A percentile compares a stretch with the other conserved stretches of the same genome.
These are phyloP conservation scores for Choanephora cucurbitarum DNA, from an alignment of 371 early-diverging fungal species.

Conservation along the genomic window DNA sequence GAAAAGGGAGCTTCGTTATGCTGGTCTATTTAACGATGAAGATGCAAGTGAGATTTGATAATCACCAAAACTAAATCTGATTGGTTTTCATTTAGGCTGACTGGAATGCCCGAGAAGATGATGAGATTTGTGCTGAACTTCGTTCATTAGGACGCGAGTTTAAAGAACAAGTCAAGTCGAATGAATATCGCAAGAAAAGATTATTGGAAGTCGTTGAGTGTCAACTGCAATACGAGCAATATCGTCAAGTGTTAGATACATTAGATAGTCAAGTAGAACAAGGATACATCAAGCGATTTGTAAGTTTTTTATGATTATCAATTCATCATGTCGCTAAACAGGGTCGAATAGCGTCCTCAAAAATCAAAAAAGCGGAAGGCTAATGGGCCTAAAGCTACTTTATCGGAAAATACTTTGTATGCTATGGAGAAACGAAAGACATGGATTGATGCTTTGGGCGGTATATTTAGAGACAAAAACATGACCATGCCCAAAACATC, in stretches of 20 bases:
- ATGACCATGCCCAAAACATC: slow-evolving; percentile 66
- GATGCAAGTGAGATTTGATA: slow-evolving; percentile 49
- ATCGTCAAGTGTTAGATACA: slow-evolving; percentile 83
- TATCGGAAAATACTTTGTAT: slow-evolving; percentile 54
- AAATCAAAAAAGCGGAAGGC: slow-evolving; percentile 75
- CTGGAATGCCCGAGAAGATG: slow-evolving; percentile 75
- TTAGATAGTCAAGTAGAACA: slow-evolving; percentile 85
- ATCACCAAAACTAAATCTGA: neutral
- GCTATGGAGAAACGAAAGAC: slow-evolving; percentile 57
- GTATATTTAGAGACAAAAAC: slow-evolving; percentile 70
- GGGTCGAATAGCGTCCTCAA: slow-evolving; percentile 69
- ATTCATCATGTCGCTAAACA: no score
- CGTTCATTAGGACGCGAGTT: slow-evolving; percentile 70
- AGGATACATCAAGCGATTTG: slow-evolving; percentile 82
- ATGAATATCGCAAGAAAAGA: slow-evolving; percentile 65
- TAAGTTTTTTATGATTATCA: no score
- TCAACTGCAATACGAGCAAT: slow-evolving; percentile 87
- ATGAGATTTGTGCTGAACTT: slow-evolving; percentile 80
- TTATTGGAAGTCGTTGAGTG: slow-evolving; percentile 70
- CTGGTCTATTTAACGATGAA: slow-evolving; percentile 78
- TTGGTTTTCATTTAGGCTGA: slow-evolving; percentile 45
- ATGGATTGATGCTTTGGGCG: slow-evolving; percentile 41
- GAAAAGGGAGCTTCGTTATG: slow-evolving; percentile 75
- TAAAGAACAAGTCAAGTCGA: slow-evolving; percentile 69
- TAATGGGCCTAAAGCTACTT: slow-evolving; percentile 49